Conservation (phyloP, 2,329 filamentous ascomycete species). For the Colletotrichum lini region DNA sequence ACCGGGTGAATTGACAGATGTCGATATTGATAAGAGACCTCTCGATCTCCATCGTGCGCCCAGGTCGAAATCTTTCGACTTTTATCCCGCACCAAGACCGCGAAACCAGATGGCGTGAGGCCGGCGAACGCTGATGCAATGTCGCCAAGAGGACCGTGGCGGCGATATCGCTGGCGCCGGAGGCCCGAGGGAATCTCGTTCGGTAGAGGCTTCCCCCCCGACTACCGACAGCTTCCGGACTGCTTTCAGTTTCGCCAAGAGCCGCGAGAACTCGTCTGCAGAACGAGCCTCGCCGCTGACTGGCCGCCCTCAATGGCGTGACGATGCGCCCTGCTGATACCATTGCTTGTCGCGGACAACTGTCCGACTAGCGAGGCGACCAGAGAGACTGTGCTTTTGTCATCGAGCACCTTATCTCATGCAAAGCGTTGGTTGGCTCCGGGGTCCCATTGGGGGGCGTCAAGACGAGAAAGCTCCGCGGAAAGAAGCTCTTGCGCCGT, state of each 20-base stretch:
- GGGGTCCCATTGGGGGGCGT: not conserved
- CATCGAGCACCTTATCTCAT: constrained; percentile 14
- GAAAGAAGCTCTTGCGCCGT: not conserved
- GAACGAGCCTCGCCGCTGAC: not conserved
- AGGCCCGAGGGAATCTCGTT: not conserved
- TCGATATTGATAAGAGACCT: no score
- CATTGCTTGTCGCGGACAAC: not conserved
- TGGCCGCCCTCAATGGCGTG: constrained; percentile 17
- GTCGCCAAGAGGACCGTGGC: not conserved
- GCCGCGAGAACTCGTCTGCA: not conserved
- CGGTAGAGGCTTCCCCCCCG: no score
- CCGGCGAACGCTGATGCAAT: not conserved
- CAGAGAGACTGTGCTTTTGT: no score
- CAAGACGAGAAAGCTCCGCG: no score
- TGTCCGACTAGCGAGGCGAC: no score
- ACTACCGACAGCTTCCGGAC: not conserved
- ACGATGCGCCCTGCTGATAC: constrained; percentile 17
- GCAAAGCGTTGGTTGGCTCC: not conserved
- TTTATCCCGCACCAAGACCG: not conserved
- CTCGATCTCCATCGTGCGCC: no score
- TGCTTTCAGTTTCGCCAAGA: not conserved
- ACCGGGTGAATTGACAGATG: not conserved
- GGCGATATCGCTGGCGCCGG: not conserved
- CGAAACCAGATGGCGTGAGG: not conserved
- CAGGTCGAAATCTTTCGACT: no score